Evolutionary conservation across 2,329 filamentous ascomycete species (phyloP), one percentile per base, ranked within the genome.

Genomic region (Nigrospora sphaerica): DNA sequence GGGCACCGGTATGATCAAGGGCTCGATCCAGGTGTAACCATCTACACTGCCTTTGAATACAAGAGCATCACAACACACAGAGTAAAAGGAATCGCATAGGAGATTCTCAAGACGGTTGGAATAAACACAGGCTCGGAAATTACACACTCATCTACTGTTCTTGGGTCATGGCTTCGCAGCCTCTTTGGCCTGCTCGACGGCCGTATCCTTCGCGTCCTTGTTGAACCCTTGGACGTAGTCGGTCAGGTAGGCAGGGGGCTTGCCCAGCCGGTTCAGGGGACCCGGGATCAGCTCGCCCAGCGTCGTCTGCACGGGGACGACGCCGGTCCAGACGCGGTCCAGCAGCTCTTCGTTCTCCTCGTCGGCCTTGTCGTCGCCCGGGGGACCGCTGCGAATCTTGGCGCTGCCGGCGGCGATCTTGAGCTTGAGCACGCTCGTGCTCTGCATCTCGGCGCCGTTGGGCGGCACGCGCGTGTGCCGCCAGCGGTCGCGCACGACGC

Each of bases 401-500:
- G 83, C 86, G 57, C 85, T 90, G 5, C 86, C 89, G 42, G 79
- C 80, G 14, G 76, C 72, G 49, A 95, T 78, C 41, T 66, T 73
- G 12, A 95, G 80, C 52, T 75, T 81, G 47, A 95, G 67, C 36
- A 95, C 81, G 38, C 79, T 77, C 0, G 88, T 95, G 48, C 78
- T 82, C 49, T 81, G 79, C 72, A 93, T 77, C 71, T 95, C 89
- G 12, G 82, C 80, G 40, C 73, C 73, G 39, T 81, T 85, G 1
- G 88, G 87, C 5, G 88, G 87, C 6, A 81, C 69, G 4, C 89
- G 78, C 14, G 80, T 79, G 58, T 85, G 72, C 16, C 74, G 70
- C 81, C 86, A 95, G 6, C 88, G 80, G 12, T 73, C 71, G 0
- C 81, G 74, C 2, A 92, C 75, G 12, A 92, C 80, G 34, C 77